Evolutionary conservation across 2,329 filamentous ascomycete genomes (phyloP), one percentile per base, ranked within the genome.

Genomic region (Fusarium liriodendri): DNA sequence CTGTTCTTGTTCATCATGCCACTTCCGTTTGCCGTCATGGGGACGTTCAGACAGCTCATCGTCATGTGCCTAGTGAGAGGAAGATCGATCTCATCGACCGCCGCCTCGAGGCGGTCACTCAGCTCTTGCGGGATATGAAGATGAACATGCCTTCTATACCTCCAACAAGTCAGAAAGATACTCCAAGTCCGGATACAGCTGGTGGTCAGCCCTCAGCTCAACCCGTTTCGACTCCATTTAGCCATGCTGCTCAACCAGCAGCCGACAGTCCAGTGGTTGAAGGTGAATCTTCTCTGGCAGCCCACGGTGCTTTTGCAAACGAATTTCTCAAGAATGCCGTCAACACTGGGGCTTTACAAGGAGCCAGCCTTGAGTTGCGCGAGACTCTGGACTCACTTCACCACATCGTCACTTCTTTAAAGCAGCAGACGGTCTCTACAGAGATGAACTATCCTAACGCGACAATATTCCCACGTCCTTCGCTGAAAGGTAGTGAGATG

Each of bases 261-360:
- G 66, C 76, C 22, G 78, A 79, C 6, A 80, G 77, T n/a, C 77
- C 79, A 6, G 78, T 83, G 4, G 77, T 86, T 10, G 85, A 87
- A 54, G 85, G 85, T 9, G 83, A 84, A 67, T 85, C 84, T 4
- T 87, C 85, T 2, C 71, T 87, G 27, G 81, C 85, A 8, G 85
- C 85, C 2, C 85, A 87, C 64, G 84, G 85, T 2, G 82, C 81
- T 14, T 87, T 87, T 70, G 85, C 85, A 37, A 85, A 83, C 25
- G 83, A 87, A 58, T 84, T 87, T 50, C 75, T 85, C 4, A 79
- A 83, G 25, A 81, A 84, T 63, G 81, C 80, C 5, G 82, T 83
- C 18, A 77, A 75, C 13, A 76, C 78, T 27, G 77, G 70, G n/a
- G 73, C 79, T 11, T 61, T 80, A 0, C 75, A 77, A 27, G 78